Evolutionary conservation across 345 rosid genomes (phyloP).

Genomic region (Acer saccharum): DNA sequence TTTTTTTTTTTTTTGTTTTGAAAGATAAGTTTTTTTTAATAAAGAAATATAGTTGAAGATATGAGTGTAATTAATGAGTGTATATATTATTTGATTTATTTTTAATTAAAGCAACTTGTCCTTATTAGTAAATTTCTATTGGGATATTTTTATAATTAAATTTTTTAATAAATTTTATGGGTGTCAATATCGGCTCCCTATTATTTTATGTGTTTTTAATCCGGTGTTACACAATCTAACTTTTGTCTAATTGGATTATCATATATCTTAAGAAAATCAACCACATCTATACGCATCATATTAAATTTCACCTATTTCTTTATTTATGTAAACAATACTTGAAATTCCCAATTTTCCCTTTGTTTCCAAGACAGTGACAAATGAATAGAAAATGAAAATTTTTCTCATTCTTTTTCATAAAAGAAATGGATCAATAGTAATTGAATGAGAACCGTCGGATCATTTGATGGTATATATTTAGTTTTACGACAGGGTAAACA

Average conservation of each 20-base stretch:
- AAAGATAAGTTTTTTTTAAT: no score
- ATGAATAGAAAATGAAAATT: neutral
- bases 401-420: no score
- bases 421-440: neutral
- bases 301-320: neutral
- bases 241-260: neutral
- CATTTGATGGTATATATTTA: neutral
- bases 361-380: neutral
- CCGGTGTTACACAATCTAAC: neutral
- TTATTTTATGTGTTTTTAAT: no score
- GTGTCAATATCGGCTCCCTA: no score
- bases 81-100: no score
- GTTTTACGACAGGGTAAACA: neutral
- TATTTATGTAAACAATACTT: neutral
- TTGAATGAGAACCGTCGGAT: constrained; percentile 11
- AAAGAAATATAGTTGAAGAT: no score
- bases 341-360: constrained; percentile 15
- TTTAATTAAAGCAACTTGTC: no score
- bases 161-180: no score
- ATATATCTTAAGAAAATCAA: neutral
- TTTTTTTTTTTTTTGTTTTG: no score
- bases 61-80: no score
- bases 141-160: no score
- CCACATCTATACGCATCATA: neutral
- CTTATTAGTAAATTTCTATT: no score